phyloP scores from a whole-genome alignment of 78 protist species.

The Mantamonas sphyraenae region DNA sequence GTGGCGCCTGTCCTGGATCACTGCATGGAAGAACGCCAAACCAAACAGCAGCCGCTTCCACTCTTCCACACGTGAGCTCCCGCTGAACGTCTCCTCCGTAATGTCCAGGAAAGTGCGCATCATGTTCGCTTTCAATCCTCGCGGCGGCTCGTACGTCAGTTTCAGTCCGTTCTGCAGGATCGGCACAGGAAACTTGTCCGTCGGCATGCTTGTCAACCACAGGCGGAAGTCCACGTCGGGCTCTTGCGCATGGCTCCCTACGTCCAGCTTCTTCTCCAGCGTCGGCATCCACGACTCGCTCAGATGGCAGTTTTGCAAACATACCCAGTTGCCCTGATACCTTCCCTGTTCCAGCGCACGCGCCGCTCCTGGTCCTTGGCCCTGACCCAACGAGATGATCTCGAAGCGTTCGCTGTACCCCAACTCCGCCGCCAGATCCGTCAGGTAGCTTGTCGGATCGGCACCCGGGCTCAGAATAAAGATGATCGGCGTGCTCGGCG shows the following conservation, averaged over 20 bases:
- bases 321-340: constrained; percentile 39
- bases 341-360: constrained; percentile 19
- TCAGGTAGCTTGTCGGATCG: constrained; percentile 60
- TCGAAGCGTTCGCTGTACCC: constrained; percentile 25
- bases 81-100: not conserved
- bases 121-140: constrained; percentile 64
- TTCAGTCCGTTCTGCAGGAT: constrained; percentile 81
- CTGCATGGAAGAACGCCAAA: constrained; percentile 72
- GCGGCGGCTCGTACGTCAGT: constrained; percentile 86
- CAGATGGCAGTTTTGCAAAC: constrained; percentile 79
- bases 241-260: not conserved
- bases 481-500: constrained; percentile 48
- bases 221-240: constrained; percentile 53
- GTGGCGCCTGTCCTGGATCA: constrained; percentile 78
- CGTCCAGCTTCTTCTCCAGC: constrained; percentile 40
- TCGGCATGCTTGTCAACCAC: constrained; percentile 56
- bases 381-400: constrained; percentile 73
- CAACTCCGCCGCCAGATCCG: constrained; percentile 26
- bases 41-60: not conserved
- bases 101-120: constrained; percentile 21
- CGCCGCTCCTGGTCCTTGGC: constrained; percentile 69
- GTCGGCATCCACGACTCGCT: constrained; percentile 55
- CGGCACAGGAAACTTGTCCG: constrained; percentile 53
- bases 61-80: not conserved
- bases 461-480: constrained; percentile 79